Evolutionary conservation across 1,284 basidiomycete genomes (phyloP).

Genomic region (Apiotrichum veenhuisii): DNA sequence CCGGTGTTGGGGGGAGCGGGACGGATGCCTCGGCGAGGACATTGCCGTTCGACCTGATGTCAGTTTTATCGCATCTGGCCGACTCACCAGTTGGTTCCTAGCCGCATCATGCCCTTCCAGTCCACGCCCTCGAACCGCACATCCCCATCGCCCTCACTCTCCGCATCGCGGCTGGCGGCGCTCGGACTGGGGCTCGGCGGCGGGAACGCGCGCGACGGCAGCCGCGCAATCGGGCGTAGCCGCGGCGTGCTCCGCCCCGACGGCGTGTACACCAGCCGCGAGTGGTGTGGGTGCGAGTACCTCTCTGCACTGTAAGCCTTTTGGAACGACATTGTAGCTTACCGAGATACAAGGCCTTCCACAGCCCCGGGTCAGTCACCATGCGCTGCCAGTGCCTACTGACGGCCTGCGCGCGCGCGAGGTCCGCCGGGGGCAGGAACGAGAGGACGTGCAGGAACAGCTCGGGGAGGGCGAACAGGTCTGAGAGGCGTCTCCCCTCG

Average conservation of each 20-base stretch:
- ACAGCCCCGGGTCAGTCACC: conserved; percentile 45
- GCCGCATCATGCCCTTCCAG: conserved; percentile 47
- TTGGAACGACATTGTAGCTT: too few species aligned
- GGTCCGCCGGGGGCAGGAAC: conserved; percentile 35
- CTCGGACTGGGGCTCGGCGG: conserved; percentile 26
- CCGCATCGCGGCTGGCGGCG: background rate
- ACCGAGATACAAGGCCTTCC: conserved; percentile 46
- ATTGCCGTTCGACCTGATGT: conserved; percentile 44
- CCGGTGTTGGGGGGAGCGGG: conserved; percentile 36
- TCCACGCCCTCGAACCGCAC: conserved; percentile 45
- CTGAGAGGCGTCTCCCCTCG: conserved; percentile 16
- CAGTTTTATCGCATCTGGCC: background rate
- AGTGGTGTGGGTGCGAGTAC: conserved; percentile 46
- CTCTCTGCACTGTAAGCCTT: conserved; percentile 24
- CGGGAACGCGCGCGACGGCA: conserved; percentile 45
- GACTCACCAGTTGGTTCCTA: conserved; percentile 48
- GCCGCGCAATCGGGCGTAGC: conserved; percentile 35
- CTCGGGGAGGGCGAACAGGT: conserved; percentile 44
- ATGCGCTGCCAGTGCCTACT: conserved; percentile 42
- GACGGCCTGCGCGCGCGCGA: conserved; percentile 41
- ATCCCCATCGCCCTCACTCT: background rate
- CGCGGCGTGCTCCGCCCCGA: conserved; percentile 9
- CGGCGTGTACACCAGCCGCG: conserved; percentile 29
- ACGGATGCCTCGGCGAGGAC: conserved; percentile 35
- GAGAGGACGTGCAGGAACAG: conserved; percentile 47